phyloP scores from a whole-genome alignment of 2,329 filamentous ascomycete species.

The Neobulgaria alba region DNA sequence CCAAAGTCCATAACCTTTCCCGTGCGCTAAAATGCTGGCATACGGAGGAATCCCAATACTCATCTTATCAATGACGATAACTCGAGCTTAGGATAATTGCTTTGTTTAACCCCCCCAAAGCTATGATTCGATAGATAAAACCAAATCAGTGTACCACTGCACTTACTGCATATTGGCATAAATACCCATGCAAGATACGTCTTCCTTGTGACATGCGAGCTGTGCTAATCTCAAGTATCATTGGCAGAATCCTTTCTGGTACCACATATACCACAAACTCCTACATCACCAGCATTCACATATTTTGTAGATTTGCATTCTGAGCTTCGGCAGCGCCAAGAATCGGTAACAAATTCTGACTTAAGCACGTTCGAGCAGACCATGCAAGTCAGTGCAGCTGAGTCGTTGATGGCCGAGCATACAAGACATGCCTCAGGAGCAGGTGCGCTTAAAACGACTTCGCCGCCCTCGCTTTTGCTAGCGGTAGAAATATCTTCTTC shows the following conservation, averaged over 20 bases:
- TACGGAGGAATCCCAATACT: too few relatives aligned
- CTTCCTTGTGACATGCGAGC: too few relatives aligned
- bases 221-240: neutral
- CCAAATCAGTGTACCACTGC: too few relatives aligned
- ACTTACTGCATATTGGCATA: too few relatives aligned
- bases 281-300: conserved; percentile 60
- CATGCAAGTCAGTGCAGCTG: conserved; percentile 48
- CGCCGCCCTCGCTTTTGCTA: conserved; percentile 1
- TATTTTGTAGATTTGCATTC: conserved; percentile 50
- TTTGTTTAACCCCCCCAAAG: too few relatives aligned
- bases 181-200: too few relatives aligned
- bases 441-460: neutral
- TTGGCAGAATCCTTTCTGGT: conserved; percentile 8
- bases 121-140: too few relatives aligned
- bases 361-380: conserved; percentile 65
- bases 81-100: too few relatives aligned
- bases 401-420: conserved; percentile 60
- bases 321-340: conserved; percentile 56
- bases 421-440: conserved; percentile 41
- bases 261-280: conserved; percentile 63
- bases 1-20: too few relatives aligned
- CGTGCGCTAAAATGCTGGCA: too few relatives aligned
- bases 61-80: too few relatives aligned
- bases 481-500: neutral
- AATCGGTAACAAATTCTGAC: conserved; percentile 39